Conservation (phyloP, 306 rosid genomes). For the Vigna hirtella region DNA sequence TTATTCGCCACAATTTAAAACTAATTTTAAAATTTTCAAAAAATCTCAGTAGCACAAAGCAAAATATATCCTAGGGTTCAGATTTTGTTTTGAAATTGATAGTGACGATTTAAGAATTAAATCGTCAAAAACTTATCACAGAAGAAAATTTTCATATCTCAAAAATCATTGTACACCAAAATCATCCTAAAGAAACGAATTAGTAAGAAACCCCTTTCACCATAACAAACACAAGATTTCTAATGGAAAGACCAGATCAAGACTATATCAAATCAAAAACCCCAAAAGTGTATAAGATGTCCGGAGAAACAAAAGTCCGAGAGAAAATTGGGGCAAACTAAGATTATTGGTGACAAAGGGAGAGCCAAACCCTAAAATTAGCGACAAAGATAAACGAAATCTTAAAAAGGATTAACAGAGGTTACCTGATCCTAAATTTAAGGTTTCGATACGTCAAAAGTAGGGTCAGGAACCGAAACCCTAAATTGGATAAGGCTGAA, state of each 20-base stretch:
- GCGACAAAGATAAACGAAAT: not conserved
- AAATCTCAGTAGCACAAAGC: not conserved
- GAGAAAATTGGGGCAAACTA: not conserved
- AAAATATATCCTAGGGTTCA: not conserved
- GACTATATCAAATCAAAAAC: not conserved
- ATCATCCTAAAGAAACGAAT: not conserved
- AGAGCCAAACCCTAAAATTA: constrained; percentile 22
- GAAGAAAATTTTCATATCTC: not conserved
- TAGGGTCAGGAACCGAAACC: constrained; percentile 40
- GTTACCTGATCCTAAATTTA: constrained; percentile 63
- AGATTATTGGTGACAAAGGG: not conserved
- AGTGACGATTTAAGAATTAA: not conserved
- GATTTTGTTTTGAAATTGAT: not conserved
- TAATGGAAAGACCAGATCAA: not conserved
- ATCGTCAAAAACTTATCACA: not conserved
- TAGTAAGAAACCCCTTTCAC: not conserved
- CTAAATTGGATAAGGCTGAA: constrained; percentile 53
- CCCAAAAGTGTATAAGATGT: not conserved
- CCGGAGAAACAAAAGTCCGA: not conserved
- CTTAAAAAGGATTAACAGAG: not conserved
- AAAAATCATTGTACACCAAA: not conserved
- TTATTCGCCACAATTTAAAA: not conserved
- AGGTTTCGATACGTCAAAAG: constrained; percentile 42
- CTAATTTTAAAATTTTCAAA: not conserved
- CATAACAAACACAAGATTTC: not conserved